Evolutionary conservation across 2,329 filamentous ascomycete species (phyloP).

Genomic region (Aureobasidium subglaciale): DNA sequence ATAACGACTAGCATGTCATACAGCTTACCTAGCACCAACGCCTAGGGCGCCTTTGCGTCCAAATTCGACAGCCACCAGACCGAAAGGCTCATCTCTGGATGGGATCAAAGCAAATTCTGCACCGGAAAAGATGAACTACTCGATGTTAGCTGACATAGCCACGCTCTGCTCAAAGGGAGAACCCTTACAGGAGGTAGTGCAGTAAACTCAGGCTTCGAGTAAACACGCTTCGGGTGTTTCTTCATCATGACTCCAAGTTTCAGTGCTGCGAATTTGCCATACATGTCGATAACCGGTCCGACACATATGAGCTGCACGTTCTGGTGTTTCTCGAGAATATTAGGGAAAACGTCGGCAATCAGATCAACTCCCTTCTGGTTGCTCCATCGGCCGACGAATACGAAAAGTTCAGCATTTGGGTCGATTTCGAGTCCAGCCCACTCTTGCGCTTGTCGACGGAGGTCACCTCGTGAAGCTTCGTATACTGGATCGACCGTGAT

Average conservation of each 20-base stretch:
- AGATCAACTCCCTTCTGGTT: constrained; percentile 63
- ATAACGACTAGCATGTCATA: too few species aligned
- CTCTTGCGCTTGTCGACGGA: constrained; percentile 58
- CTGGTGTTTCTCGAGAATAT: constrained; percentile 52
- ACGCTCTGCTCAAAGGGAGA: background rate
- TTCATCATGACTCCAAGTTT: constrained; percentile 61
- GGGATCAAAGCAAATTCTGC: constrained; percentile 63
- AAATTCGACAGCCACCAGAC: constrained; percentile 62
- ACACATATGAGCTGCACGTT: constrained; percentile 57
- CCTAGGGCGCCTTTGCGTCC: constrained; percentile 61
- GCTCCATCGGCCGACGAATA: constrained; percentile 63
- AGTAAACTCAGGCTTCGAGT: constrained; percentile 61
- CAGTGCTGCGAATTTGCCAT: constrained; percentile 60
- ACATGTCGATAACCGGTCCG: constrained; percentile 60
- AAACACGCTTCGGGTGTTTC: constrained; percentile 57
- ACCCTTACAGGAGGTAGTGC: constrained; percentile 45
- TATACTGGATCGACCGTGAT: constrained; percentile 48
- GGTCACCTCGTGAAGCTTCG: constrained; percentile 46
- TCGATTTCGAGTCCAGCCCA: constrained; percentile 59
- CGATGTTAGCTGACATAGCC: background rate
- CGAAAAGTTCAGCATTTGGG: constrained; percentile 56
- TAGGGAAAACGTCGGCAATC: constrained; percentile 62
- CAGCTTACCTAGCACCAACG: constrained; percentile 47
- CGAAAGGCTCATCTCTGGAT: constrained; percentile 63
- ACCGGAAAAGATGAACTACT: constrained; percentile 54